Conservation (phyloP, 495 filamentous ascomycete genomes). For the Coniosporium apollinis region DNA sequence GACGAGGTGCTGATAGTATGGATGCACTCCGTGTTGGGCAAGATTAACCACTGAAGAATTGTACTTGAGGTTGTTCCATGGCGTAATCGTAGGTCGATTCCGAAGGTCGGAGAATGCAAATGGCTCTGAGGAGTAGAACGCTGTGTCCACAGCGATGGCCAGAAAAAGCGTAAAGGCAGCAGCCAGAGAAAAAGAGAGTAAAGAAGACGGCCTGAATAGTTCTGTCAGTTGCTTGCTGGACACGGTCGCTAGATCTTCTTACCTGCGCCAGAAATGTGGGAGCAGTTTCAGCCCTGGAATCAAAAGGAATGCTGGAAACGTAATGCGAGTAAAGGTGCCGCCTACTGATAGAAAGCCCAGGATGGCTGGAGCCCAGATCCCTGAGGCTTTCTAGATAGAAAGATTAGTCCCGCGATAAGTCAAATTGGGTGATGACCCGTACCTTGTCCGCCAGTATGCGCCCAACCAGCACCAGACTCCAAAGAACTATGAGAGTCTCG, state of each 20-base stretch:
- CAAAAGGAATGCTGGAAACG: constrained; percentile 81
- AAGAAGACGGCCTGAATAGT: constrained; percentile 42
- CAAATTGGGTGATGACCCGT: constrained; percentile 17
- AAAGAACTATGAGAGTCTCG: constrained; percentile 79
- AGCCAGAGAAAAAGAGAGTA: constrained; percentile 43
- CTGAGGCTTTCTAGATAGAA: constrained; percentile 44
- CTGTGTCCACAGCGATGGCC: constrained; percentile 67
- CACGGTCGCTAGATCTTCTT: constrained; percentile 15
- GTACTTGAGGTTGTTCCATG: constrained; percentile 80
- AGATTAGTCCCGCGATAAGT: too few relatives aligned
- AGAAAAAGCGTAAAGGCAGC: constrained; percentile 44
- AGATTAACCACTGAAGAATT: constrained; percentile 64
- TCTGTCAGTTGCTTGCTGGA: not conserved
- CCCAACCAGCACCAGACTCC: constrained; percentile 79
- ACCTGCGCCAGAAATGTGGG: constrained; percentile 74
- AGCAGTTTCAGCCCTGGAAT: constrained; percentile 66
- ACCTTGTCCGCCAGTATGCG: constrained; percentile 68
- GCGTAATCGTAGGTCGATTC: constrained; percentile 57
- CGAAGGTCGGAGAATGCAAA: constrained; percentile 36
- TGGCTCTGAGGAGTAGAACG: constrained; percentile 49
- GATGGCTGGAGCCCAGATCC: constrained; percentile 53
- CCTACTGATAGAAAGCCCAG: constrained; percentile 68
- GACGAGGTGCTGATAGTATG: constrained; percentile 75
- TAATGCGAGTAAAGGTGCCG: constrained; percentile 89
- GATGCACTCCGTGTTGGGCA: constrained; percentile 78